These are phyloP conservation scores for Salix caprea DNA, from an alignment of 345 rosid genomes.

Conservation along the genomic window DNA sequence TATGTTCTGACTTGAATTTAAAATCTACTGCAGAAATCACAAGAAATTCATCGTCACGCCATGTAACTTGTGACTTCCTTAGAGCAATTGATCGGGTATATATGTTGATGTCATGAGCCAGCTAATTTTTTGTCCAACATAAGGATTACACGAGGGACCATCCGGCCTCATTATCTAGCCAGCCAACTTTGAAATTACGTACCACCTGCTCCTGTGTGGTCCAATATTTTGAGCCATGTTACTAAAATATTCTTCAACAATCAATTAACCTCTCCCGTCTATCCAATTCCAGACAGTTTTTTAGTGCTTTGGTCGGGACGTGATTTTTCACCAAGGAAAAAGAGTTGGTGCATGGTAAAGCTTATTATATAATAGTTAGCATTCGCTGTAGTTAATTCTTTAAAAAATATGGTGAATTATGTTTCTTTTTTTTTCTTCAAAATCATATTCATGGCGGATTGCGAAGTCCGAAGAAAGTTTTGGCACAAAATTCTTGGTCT, in stretches of 20 bases:
- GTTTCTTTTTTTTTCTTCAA: not conserved
- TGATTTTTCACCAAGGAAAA: not conserved
- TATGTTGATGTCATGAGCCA: not conserved
- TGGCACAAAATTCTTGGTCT: not conserved
- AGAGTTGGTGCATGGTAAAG: not conserved
- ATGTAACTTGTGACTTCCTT: too few relatives aligned
- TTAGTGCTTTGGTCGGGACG: not conserved
- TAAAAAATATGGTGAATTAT: not conserved
- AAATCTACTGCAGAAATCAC: fast-evolving
- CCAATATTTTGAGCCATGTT: not conserved
- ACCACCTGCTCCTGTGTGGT: not conserved
- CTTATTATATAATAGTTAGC: not conserved
- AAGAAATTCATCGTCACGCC: too few relatives aligned
- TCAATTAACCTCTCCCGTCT: too few relatives aligned
- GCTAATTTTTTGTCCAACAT: constrained; percentile 1
- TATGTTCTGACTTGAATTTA: too few relatives aligned
- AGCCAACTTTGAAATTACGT: not conserved
- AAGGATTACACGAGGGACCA: not conserved
- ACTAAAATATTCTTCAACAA: too few relatives aligned
- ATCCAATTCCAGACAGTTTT: not conserved
- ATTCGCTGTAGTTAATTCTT: not conserved
- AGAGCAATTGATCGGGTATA: not conserved
- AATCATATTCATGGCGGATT: not conserved
- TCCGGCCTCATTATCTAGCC: not conserved
- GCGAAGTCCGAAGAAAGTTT: not conserved